A percentile compares a stretch with the other conserved stretches of the same genome.
Conservation (phyloP, 169 alveolate genomes). For the Cryptosporidium ryanae region DNA sequence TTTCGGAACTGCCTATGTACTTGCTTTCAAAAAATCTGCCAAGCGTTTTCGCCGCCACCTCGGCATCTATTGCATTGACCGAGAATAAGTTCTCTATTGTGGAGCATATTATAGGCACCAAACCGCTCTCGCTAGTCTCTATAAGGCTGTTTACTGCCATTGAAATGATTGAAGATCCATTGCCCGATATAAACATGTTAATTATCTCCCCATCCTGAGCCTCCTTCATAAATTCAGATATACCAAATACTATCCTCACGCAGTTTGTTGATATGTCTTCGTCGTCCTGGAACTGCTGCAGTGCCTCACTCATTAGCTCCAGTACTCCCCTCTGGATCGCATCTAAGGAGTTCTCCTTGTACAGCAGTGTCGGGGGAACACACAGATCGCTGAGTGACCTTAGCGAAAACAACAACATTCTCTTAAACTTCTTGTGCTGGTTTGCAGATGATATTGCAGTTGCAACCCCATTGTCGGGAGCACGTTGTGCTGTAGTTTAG, state of each 20-base stretch:
- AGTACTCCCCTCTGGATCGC: slow-evolving; percentile 89
- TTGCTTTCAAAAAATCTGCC: slow-evolving; percentile 66
- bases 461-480: slow-evolving; percentile 92
- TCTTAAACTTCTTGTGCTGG: slow-evolving; percentile 92
- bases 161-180: slow-evolving; percentile 85
- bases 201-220: slow-evolving; percentile 80
- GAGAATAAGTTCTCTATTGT: slow-evolving; percentile 46
- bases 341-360: slow-evolving; percentile 90
- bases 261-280: slow-evolving; percentile 88
- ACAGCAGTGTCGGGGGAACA: slow-evolving; percentile 87
- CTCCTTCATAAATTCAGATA: slow-evolving; percentile 87
- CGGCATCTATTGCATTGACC: slow-evolving; percentile 15
- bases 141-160: slow-evolving; percentile 77
- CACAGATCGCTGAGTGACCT: slow-evolving; percentile 91
- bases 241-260: slow-evolving; percentile 86
- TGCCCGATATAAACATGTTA: slow-evolving; percentile 78
- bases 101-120: slow-evolving; percentile 18
- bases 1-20: slow-evolving; percentile 48
- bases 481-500: slow-evolving; percentile 44
- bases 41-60: slow-evolving; percentile 25
- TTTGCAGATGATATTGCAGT: slow-evolving; percentile 91
- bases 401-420: slow-evolving; percentile 91
- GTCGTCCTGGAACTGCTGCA: slow-evolving; percentile 89
- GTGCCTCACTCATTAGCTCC: slow-evolving; percentile 87
- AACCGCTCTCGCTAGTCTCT: slow-evolving; percentile 41